These are phyloP conservation scores for Tillandsia fasciculata DNA, from an alignment of 176 grass and related monocot genomes.

Conservation along the genomic window DNA sequence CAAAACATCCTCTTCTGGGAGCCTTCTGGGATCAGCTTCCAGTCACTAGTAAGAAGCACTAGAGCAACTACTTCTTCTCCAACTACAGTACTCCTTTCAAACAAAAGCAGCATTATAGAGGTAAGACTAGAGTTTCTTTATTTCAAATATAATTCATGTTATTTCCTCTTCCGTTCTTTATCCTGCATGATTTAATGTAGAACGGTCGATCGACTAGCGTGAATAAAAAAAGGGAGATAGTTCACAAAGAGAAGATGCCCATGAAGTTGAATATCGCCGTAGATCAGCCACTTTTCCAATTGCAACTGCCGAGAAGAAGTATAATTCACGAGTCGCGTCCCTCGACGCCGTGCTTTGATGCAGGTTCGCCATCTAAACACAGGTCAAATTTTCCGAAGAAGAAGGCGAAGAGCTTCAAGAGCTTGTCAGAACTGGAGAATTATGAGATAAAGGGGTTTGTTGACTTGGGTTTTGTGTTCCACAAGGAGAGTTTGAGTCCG, in stretches of 20 bases:
- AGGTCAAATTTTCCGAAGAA: not conserved
- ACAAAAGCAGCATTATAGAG: too few relatives aligned
- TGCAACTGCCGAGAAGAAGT: not conserved
- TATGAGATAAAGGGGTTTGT: slow-evolving; percentile 9
- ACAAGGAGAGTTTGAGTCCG: not conserved
- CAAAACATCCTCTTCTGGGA: slow-evolving; percentile 6
- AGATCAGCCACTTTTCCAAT: slow-evolving; percentile 2
- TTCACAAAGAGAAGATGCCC: not conserved
- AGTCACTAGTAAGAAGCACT: not conserved
- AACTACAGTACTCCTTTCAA: not conserved
- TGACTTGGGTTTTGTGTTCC: slow-evolving; percentile 3
- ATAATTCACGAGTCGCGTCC: not conserved
- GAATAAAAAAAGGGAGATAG: not conserved
- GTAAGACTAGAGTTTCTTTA: too few relatives aligned
- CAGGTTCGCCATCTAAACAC: not conserved
- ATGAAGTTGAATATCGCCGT: slow-evolving; percentile 6
- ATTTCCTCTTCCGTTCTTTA: not conserved
- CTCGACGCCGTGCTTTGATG: not conserved
- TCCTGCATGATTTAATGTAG: not conserved
- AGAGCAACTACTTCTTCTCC: not conserved
- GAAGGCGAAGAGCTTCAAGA: not conserved
- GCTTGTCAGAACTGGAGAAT: slow-evolving; percentile 11
- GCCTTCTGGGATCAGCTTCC: slow-evolving; percentile 4
- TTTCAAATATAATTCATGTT: not conserved
- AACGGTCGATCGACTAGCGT: not conserved